Evolutionary conservation across 257 asterid genomes (phyloP).

Genomic region (Petunia secreta): DNA sequence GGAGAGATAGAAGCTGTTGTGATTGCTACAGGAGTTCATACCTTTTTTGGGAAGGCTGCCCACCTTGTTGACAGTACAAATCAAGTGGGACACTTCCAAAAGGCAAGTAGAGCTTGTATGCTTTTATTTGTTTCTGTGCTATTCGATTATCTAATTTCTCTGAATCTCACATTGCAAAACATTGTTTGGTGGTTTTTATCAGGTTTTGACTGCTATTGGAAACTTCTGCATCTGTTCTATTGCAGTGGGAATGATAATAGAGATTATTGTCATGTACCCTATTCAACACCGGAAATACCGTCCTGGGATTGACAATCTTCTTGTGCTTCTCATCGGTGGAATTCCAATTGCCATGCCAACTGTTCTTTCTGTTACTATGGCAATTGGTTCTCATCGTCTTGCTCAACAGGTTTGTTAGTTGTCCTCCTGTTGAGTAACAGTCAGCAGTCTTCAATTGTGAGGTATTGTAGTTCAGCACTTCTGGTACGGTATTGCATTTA

Average conservation of each 20-base stretch:
- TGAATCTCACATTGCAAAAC: constrained; percentile 13
- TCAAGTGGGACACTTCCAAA: constrained; percentile 97
- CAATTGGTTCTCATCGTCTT: constrained; percentile 96
- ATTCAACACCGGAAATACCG: constrained; percentile 87
- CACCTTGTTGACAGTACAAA: constrained; percentile 94
- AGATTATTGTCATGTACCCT: constrained; percentile 93
- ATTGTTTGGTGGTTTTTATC: constrained; percentile 22
- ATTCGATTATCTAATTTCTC: not conserved
- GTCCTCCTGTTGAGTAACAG: constrained; percentile 2
- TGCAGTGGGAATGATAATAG: constrained; percentile 91
- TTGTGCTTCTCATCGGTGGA: constrained; percentile 96
- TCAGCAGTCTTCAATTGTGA: too few species aligned
- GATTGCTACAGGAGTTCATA: constrained; percentile 96
- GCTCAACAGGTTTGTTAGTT: constrained; percentile 76
- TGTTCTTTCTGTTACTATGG: constrained; percentile 97
- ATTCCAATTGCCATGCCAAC: constrained; percentile 99
- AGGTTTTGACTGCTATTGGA: constrained; percentile 98
- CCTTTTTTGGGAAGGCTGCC: constrained; percentile 97
- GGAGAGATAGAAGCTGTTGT: constrained; percentile 94
- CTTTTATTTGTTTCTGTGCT: constrained; percentile 7
- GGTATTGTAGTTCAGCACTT: too few species aligned
- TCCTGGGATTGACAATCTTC: constrained; percentile 97
- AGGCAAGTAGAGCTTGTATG: constrained; percentile 49
- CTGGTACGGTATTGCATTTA: too few species aligned
- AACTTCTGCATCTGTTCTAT: constrained; percentile 98